These are phyloP conservation scores for Ceratocystis diversiconidia DNA, from an alignment of 2,329 filamentous ascomycete genomes.

Conservation along the genomic window DNA sequence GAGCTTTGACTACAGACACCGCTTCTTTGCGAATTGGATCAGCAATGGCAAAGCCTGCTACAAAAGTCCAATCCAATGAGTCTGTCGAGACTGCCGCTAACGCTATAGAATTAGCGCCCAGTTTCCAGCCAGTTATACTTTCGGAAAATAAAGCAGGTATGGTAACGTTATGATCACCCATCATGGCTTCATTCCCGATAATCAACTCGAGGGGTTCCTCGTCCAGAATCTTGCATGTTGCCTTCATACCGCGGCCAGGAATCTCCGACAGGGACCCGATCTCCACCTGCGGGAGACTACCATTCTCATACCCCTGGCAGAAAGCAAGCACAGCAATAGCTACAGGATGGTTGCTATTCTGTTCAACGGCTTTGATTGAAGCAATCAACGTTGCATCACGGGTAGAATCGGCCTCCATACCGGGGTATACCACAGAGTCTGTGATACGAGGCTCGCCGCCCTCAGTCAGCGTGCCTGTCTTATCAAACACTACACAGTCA, in stretches of 20 bases:
- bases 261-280: slow-evolving; percentile 46
- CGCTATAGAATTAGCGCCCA: slow-evolving; percentile 48
- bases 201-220: slow-evolving; percentile 35
- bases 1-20: slow-evolving; percentile 44
- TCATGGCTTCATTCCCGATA: slow-evolving; percentile 60
- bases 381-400: slow-evolving; percentile 29
- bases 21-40: slow-evolving; percentile 71
- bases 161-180: slow-evolving; percentile 35
- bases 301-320: slow-evolving; percentile 31
- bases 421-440: slow-evolving; percentile 32
- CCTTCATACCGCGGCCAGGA: slow-evolving; percentile 57
- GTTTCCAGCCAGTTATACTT: slow-evolving; percentile 42
- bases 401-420: slow-evolving; percentile 20
- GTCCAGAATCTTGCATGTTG: slow-evolving; percentile 22
- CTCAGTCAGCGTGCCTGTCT: slow-evolving; percentile 70
- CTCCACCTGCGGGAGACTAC: slow-evolving; percentile 20
- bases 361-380: slow-evolving; percentile 48
- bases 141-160: slow-evolving; percentile 27
- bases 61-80: slow-evolving; percentile 34
- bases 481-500: slow-evolving; percentile 73
- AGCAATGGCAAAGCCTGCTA: slow-evolving; percentile 58
- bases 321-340: slow-evolving; percentile 55
- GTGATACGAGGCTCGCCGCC: slow-evolving; percentile 58
- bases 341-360: slow-evolving; percentile 60
- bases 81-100: slow-evolving; percentile 36